These are phyloP conservation scores for Lycium ferocissimum DNA, from an alignment of 257 asterid species.

Conservation along the genomic window DNA sequence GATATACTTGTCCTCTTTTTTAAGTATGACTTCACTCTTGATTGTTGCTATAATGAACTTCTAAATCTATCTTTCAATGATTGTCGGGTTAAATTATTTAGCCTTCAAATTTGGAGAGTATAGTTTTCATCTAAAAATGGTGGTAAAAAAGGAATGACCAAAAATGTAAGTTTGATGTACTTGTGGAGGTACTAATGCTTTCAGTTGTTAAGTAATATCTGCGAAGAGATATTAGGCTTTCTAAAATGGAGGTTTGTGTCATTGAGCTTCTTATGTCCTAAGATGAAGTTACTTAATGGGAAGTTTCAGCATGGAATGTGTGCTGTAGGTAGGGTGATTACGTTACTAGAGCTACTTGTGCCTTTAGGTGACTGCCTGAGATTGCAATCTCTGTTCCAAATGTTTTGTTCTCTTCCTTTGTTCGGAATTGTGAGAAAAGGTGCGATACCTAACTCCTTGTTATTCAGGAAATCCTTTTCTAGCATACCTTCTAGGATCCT, in stretches of 20 bases:
- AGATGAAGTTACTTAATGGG: neutral
- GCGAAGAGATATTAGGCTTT: neutral
- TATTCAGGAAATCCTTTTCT: slow-evolving; percentile 3
- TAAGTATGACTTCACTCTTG: slow-evolving; percentile 6
- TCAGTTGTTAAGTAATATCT: slow-evolving; percentile 14
- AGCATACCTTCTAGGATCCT: neutral
- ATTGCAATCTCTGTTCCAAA: neutral
- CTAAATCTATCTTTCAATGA: neutral
- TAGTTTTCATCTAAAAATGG: neutral
- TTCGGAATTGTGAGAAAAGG: neutral
- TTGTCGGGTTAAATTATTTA: neutral
- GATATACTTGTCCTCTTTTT: slow-evolving; percentile 8
- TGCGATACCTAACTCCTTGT: neutral
- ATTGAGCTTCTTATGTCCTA: neutral
- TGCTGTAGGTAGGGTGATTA: neutral
- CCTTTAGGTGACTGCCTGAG: slow-evolving; percentile 19
- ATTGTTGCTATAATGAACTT: slow-evolving; percentile 15
- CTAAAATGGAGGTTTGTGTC: slow-evolving; percentile 17
- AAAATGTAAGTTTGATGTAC: neutral
- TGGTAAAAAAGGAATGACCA: slow-evolving; percentile 21
- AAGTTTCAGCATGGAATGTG: neutral
- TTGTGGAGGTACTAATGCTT: slow-evolving; percentile 8
- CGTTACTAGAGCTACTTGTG: slow-evolving; percentile 18
- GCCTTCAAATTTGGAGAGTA: neutral
- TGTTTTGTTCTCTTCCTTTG: neutral